Base-by-base conservation (phyloP, 2,329 filamentous ascomycete genomes). In the Aspergillus neotritici region DNA sequence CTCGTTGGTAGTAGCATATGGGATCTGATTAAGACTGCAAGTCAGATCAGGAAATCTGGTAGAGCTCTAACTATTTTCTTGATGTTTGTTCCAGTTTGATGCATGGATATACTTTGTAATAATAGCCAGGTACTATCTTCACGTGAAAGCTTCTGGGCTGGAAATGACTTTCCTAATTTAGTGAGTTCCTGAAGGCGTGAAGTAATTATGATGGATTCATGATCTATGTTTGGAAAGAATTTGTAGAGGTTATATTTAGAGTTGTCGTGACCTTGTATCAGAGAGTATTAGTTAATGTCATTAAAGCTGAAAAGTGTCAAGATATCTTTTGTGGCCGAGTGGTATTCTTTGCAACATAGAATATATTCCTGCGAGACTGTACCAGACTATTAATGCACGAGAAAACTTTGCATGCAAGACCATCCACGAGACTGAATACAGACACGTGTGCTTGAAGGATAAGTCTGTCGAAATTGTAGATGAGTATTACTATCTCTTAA, bases 181-280 rank as follows among this genome's bases (percentile, higher is more conserved):
- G 66, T 57, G 11, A 61, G 15, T n/a, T 57, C 56, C 36, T 55
- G 40, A 2, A 56, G 59, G 12, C 66, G 55, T 5, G 66, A 69
- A 4, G 68, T 73, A 15, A 73, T 58, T 13, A 74, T 53, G 36
- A 74, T 61, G 2, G 64, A 63, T 12, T 69, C 70, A 43, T 72
- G 66, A 34, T 70, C 48, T 2, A 58, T 47, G 10, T 48, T 41
- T 8, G 59, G 60, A 17, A 65, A 56, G 40, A 58, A 65, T 43
- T 51, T 31, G 1, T 29, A 43, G 25, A 68, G 51, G 49, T 68
- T 57, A 32, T 62, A 55, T 52, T 37, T 50, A 37, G 41, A 40
- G 12, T 15, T 14, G 43, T 55, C 43, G 21, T 34, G 8, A 40
- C 29, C 25, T 13, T 46, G 12, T 0, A 32, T 10, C 3, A 44